A percentile compares a stretch with the other conserved stretches of the same genome.
Conservation (phyloP, 2,329 filamentous ascomycete genomes). For the Xylaria digitata region DNA sequence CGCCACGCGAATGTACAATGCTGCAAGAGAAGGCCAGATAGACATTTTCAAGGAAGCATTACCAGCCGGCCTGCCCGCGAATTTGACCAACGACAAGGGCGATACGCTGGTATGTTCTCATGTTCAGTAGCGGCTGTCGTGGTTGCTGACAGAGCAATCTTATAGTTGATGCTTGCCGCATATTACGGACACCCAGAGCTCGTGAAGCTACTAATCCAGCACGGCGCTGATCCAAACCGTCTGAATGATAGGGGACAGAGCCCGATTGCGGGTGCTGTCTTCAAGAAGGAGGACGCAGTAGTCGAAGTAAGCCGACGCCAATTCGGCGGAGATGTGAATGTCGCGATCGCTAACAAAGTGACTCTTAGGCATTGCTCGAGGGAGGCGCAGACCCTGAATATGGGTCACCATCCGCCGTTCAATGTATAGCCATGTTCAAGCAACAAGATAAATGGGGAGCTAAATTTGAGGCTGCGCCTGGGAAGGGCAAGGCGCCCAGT, state of each 20-base stretch:
- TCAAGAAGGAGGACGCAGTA: constrained; percentile 75
- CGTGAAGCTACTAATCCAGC: constrained; percentile 68
- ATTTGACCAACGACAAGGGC: constrained; percentile 78
- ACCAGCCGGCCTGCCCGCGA: constrained; percentile 72
- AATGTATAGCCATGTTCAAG: constrained; percentile 64
- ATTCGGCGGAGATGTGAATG: neutral
- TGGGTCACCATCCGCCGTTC: constrained; percentile 61
- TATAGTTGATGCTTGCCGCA: constrained; percentile 75
- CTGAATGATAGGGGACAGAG: constrained; percentile 77
- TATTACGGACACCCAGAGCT: constrained; percentile 75
- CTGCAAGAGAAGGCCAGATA: constrained; percentile 70
- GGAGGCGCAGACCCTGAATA: constrained; percentile 66
- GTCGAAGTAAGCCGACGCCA: constrained; percentile 60
- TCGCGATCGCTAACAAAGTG: constrained; percentile 14
- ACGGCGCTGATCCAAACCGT: constrained; percentile 74
- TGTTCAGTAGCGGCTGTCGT: neutral
- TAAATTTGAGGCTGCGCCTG: constrained; percentile 62
- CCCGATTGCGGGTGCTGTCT: constrained; percentile 76
- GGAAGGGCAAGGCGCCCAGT: constrained; percentile 56
- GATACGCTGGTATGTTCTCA: constrained; percentile 71
- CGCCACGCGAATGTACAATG: constrained; percentile 73
- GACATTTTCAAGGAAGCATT: constrained; percentile 71
- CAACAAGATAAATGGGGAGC: constrained; percentile 62
- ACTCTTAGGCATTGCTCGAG: constrained; percentile 57
- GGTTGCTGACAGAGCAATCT: neutral